A percentile compares a stretch with the other conserved stretches of the same genome.
Conservation (phyloP, 2,329 filamentous ascomycete genomes). For the Ceratocystis cubensis region DNA sequence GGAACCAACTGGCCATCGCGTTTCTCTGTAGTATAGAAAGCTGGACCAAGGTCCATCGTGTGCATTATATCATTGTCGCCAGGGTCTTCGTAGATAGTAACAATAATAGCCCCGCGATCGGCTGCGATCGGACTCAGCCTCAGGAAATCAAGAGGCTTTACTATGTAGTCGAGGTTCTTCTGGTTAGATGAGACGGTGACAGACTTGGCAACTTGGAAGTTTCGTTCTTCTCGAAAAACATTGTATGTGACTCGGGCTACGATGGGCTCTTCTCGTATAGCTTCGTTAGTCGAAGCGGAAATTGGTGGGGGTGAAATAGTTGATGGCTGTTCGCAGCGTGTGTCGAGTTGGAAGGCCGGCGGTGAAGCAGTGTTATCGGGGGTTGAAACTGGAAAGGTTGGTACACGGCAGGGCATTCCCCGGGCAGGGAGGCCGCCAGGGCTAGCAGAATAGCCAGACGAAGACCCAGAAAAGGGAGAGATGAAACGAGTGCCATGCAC, state of each 20-base stretch:
- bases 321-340: conserved; percentile 30
- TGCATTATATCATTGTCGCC: conserved; percentile 61
- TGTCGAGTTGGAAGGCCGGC: conserved; percentile 29
- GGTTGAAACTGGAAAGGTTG: conserved; percentile 14
- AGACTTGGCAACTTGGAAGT: conserved; percentile 69
- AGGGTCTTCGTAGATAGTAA: conserved; percentile 68
- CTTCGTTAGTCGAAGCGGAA: conserved; percentile 26
- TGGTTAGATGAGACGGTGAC: conserved; percentile 61
- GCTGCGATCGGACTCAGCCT: conserved; percentile 54
- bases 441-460: conserved; percentile 30
- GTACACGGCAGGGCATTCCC: conserved; percentile 29
- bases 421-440: conserved; percentile 34
- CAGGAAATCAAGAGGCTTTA: conserved; percentile 67
- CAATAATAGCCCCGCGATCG: conserved; percentile 59
- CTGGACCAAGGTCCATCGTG: conserved; percentile 65
- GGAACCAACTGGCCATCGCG: conserved; percentile 39
- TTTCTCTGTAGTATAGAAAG: conserved; percentile 49
- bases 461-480: conserved; percentile 34
- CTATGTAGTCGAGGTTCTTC: conserved; percentile 55
- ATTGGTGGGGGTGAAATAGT: conserved; percentile 27
- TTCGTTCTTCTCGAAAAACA: conserved; percentile 69
- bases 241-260: conserved; percentile 75
- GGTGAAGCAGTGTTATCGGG: conserved; percentile 25
- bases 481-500: conserved; percentile 49
- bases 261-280: conserved; percentile 47